Evolutionary conservation across 805 yeast genomes (phyloP).

Genomic region (Candida saitoana): DNA sequence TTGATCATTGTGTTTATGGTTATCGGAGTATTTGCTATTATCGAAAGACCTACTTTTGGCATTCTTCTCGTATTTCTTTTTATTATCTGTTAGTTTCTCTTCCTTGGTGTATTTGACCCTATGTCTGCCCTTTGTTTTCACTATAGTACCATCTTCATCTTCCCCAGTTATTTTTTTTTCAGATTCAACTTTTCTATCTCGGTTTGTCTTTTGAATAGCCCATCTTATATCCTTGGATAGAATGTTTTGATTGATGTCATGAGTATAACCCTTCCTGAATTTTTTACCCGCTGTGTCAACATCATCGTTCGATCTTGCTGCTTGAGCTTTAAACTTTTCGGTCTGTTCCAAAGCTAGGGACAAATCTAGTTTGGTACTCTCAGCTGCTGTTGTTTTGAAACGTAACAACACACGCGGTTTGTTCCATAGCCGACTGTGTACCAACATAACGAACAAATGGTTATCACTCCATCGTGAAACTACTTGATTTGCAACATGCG

Average conservation of each 20-base stretch:
- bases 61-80: background rate
- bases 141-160: background rate
- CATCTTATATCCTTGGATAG: slow-evolving; percentile 12
- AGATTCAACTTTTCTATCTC: background rate
- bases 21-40: background rate
- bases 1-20: background rate
- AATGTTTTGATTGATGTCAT: slow-evolving; percentile 9
- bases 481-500: background rate
- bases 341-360: slow-evolving; percentile 11
- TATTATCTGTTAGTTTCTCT: no score
- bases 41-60: background rate
- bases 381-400: background rate
- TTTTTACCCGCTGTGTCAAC: slow-evolving; percentile 4
- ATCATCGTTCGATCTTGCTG: slow-evolving; percentile 10
- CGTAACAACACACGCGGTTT: background rate
- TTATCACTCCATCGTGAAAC: background rate
- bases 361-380: slow-evolving; percentile 8
- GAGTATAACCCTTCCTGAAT: slow-evolving; percentile 8
- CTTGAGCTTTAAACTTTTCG: slow-evolving; percentile 8
- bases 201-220: slow-evolving; percentile 9
- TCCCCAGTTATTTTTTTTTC: background rate
- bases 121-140: background rate
- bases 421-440: background rate
- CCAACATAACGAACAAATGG: background rate
- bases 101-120: background rate